A percentile compares a stretch with the other conserved stretches of the same genome.
Conservation (phyloP, 805 yeast genomes). For the Yarrowia osloensis region DNA sequence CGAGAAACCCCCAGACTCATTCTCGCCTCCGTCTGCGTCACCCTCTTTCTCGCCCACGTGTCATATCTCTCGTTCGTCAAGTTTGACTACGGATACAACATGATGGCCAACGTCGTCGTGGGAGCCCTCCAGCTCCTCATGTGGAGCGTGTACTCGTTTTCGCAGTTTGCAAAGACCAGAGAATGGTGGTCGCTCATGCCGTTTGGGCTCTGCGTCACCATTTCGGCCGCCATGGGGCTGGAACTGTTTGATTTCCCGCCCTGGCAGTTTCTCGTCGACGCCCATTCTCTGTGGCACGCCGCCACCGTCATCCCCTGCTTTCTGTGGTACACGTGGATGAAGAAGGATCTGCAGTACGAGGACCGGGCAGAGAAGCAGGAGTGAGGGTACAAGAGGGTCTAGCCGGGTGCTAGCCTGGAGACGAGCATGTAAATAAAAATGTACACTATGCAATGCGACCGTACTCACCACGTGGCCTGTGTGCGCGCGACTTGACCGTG, state of each 20-base stretch:
- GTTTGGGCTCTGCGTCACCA: constrained; percentile 51
- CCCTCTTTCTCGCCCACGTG: constrained; percentile 65
- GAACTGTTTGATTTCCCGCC: constrained; percentile 91
- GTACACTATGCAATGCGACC: no score
- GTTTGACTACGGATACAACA: constrained; percentile 93
- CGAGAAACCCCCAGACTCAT: constrained; percentile 40
- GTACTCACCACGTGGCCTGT: no score
- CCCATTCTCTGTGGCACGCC: constrained; percentile 93
- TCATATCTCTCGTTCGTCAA: constrained; percentile 59
- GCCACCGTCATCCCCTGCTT: constrained; percentile 81
- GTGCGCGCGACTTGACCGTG: no score
- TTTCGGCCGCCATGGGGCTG: constrained; percentile 77
- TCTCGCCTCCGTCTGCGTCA: constrained; percentile 48
- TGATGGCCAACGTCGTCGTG: constrained; percentile 80
- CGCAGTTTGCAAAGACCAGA: constrained; percentile 38
- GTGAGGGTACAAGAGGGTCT: constrained; percentile 29
- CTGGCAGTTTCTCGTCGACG: constrained; percentile 68
- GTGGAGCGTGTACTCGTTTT: constrained; percentile 48
- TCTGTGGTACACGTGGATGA: constrained; percentile 63
- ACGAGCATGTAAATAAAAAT: background rate
- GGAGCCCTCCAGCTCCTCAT: constrained; percentile 73
- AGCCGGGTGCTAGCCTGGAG: background rate
- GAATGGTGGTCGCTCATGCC: constrained; percentile 54
- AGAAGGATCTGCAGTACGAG: constrained; percentile 38
- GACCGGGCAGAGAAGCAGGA: background rate